phyloP scores from a whole-genome alignment of 2,329 filamentous ascomycete genomes.

The Penicillium paneum region DNA sequence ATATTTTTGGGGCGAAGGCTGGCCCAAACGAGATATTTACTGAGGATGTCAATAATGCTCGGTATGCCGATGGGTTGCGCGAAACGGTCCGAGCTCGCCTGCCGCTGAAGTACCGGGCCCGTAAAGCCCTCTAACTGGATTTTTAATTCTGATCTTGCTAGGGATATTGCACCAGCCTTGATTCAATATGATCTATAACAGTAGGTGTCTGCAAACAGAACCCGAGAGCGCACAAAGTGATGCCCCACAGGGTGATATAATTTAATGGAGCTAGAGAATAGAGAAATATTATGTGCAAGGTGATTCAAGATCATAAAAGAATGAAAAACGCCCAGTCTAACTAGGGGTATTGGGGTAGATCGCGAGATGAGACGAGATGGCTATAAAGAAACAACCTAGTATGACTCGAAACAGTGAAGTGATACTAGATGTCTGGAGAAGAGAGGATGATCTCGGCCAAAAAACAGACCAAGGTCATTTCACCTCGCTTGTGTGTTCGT shows the following conservation, averaged over 20 bases:
- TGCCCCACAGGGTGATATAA: neutral
- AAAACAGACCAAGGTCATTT: constrained; percentile 1
- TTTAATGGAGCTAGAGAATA: neutral
- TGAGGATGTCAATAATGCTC: too few relatives aligned
- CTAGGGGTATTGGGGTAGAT: neutral
- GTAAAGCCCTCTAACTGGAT: constrained; percentile 64
- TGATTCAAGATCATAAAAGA: neutral
- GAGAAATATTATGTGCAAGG: neutral
- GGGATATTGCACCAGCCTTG: neutral
- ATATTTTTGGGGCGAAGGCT: too few relatives aligned
- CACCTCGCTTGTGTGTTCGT: constrained; percentile 17
- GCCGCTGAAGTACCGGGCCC: constrained; percentile 61
- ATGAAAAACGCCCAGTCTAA: neutral
- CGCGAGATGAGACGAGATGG: neutral
- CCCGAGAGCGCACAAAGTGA: neutral
- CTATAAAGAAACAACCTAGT: neutral
- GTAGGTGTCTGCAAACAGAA: neutral
- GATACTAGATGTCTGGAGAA: neutral
- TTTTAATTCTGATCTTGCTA: constrained; percentile 53
- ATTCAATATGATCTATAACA: neutral
- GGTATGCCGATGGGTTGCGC: constrained; percentile 17
- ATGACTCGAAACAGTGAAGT: neutral
- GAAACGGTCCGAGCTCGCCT: neutral
- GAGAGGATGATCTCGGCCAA: neutral
- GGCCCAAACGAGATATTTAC: too few relatives aligned